Base-by-base conservation (phyloP, 2,329 filamentous ascomycete species). In the Cladorrhinum sp. region DNA sequence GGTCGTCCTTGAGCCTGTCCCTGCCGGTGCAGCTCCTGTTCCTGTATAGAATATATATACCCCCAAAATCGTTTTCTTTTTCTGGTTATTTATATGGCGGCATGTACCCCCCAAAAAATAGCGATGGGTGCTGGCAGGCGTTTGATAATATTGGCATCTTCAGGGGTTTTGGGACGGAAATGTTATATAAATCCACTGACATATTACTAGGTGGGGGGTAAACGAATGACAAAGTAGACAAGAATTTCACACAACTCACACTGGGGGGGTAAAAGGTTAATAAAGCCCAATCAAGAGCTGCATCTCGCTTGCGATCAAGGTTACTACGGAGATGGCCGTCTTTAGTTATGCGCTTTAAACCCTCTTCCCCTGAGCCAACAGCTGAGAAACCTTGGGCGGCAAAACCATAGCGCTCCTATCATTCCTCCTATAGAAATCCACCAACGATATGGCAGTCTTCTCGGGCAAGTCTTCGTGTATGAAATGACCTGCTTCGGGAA, bases 401-500 rank as follows among this genome's bases (percentile, higher is more conserved):
- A 99, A 78, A 1, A 98, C 89, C 61, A 99, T 74, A 10, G 88
- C 84, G 69, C 86, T 92, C 63, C 93, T 83, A 76, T 98, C 94
- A 72, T 99, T 99, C 57, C 95, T 82, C 67, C 88, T 89, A 71
- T 95, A 94, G 72, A 99, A 98, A 72, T 99, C 95, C 1, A 90
- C 90, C 56, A 98, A 78, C 8, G 92, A 83, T 67, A 89, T 81
- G 0, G 95, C 95, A 49, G 90, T 96, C 79, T 94, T 96, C 70
- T 92, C 90, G 0, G 95, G 93, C 55, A 94, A 83, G 73, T 99
- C 95, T 74, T 99, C 95, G 66, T 99, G 95, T 59, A 99, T 86
- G 71, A 99, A 99, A 74, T 99, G 95, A 0, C 95, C 95, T 1
- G 95, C 92, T 72, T 96, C 91, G 0, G 95, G 93, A 69, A 98